Conservation (phyloP, 2,329 filamentous ascomycete species). For the Aspergillus proliferans region DNA sequence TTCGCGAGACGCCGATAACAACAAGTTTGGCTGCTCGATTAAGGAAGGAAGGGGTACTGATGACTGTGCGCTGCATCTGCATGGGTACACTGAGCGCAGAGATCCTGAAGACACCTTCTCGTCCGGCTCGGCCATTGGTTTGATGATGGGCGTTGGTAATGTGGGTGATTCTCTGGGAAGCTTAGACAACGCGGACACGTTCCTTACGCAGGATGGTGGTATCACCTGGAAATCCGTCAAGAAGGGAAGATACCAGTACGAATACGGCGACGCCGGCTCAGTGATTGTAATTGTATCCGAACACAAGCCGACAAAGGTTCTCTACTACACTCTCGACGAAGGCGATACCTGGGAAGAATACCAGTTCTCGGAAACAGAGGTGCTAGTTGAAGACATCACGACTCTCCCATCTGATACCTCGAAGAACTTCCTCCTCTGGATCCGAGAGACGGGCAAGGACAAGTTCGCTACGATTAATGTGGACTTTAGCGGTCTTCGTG, state of each 20-base stretch:
- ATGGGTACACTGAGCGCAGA: conserved; percentile 85
- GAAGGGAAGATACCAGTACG: conserved; percentile 86
- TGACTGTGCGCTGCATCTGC: conserved; percentile 81
- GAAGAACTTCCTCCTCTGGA: conserved; percentile 89
- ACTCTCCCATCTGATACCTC: conserved; percentile 85
- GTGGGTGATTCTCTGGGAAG: conserved; percentile 67
- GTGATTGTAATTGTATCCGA: conserved; percentile 82
- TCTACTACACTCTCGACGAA: conserved; percentile 75
- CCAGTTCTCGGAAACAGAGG: conserved; percentile 64
- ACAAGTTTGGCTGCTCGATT: conserved; percentile 62
- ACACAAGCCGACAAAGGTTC: conserved; percentile 57
- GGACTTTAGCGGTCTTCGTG: conserved; percentile 77
- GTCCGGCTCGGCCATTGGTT: conserved; percentile 76
- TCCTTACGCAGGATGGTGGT: conserved; percentile 86
- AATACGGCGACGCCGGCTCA: conserved; percentile 91
- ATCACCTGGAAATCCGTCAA: conserved; percentile 79
- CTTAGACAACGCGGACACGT: conserved; percentile 73
- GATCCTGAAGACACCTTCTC: conserved; percentile 82
- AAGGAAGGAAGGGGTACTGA: conserved; percentile 48
- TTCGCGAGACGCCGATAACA: conserved; percentile 61
- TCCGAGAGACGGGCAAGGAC: conserved; percentile 46
- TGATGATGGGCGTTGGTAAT: conserved; percentile 89
- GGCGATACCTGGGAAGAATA: conserved; percentile 73
- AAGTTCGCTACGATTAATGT: conserved; percentile 70
- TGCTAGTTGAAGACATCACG: conserved; percentile 72